Evolutionary conservation across 345 rosid species (phyloP), one percentile per base, ranked within the genome.

Genomic region (Salix suchowensis): DNA sequence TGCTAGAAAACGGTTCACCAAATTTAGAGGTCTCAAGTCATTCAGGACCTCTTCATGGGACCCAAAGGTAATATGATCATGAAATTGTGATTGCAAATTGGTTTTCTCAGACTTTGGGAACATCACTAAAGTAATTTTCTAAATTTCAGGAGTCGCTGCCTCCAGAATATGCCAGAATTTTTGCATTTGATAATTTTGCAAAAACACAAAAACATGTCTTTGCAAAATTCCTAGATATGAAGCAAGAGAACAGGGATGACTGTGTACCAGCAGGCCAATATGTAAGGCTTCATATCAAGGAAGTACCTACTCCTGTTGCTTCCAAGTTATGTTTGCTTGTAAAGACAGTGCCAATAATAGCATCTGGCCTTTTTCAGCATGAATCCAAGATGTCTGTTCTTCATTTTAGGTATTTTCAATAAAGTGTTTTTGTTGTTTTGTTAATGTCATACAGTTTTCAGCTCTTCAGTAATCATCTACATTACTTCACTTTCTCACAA

Each of bases 341-440:
- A 21, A 84, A 75, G 79, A 82, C 77, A 40, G 77, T 76, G 44
- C 94, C 97, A n/a, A 19, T 91, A 65, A 81, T 89, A 73, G 87
- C 84, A 52, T 89, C 88, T 82, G 99, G 99, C 74, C 98, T 96
- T 78, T 83, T 96, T 82, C 99, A 91, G 79, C 98, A 91, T 62
- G 99, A 93, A 79, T 93, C 99, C 72, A 96, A 96, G 88, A 93
- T 96, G 90, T 91, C 98, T n/a, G 96, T 93, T 77, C 91, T 93
- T 72, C 93, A 96, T 87, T 96, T 93, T 82, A 93, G 98, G 99
- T 93, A 83, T 81, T 71, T 70, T 75, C 52, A 12, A 30, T 10
- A 6, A 19, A 50, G 18, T 23, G 10, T 64, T 67, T 67, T 42
- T 64, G 23, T 4, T 36, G 7, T 21, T 60, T 58, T 6, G 28